Conservation (phyloP, 352 stramenopile species). For the Thraustochytrium striatum region DNA sequence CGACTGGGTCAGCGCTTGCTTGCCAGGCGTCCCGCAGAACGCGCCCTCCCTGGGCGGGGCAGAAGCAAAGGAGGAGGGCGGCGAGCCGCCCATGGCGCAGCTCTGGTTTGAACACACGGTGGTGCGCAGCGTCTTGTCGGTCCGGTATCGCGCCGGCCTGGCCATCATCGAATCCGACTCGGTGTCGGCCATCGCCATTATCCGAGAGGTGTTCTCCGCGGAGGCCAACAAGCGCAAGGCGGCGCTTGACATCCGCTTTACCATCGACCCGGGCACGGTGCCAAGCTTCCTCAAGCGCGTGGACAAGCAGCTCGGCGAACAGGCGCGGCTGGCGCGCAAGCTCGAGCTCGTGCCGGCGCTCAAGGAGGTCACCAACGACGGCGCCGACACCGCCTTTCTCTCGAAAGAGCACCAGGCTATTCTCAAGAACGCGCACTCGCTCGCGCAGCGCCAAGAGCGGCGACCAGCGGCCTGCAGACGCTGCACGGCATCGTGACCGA, state of each 20-base stretch:
- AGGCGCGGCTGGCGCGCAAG: slow-evolving; percentile 67
- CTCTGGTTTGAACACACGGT: slow-evolving; percentile 73
- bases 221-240: slow-evolving; percentile 64
- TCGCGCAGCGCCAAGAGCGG: not conserved
- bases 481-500: slow-evolving; percentile 71
- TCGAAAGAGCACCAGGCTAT: slow-evolving; percentile 57
- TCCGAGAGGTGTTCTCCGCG: slow-evolving; percentile 75
- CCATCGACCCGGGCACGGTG: slow-evolving; percentile 72
- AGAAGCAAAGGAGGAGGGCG: not conserved
- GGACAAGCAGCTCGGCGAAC: slow-evolving; percentile 65
- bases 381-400: slow-evolving; percentile 69
- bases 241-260: slow-evolving; percentile 62
- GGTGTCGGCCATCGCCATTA: slow-evolving; percentile 71
- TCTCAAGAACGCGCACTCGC: slow-evolving; percentile 60
- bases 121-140: slow-evolving; percentile 67
- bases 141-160: slow-evolving; percentile 68
- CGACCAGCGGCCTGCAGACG: slow-evolving; percentile 60
- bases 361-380: slow-evolving; percentile 69
- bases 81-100: not conserved
- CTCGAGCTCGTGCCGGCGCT: slow-evolving; percentile 64
- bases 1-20: slow-evolving; percentile 72
- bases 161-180: slow-evolving; percentile 69
- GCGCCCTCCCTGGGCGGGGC: slow-evolving; percentile 67
- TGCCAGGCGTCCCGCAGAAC: slow-evolving; percentile 68
- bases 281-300: slow-evolving; percentile 66